Evolutionary conservation across 2,329 filamentous ascomycete species (phyloP), one percentile per base, ranked within the genome.

Genomic region (Curvularia verruculosa): DNA sequence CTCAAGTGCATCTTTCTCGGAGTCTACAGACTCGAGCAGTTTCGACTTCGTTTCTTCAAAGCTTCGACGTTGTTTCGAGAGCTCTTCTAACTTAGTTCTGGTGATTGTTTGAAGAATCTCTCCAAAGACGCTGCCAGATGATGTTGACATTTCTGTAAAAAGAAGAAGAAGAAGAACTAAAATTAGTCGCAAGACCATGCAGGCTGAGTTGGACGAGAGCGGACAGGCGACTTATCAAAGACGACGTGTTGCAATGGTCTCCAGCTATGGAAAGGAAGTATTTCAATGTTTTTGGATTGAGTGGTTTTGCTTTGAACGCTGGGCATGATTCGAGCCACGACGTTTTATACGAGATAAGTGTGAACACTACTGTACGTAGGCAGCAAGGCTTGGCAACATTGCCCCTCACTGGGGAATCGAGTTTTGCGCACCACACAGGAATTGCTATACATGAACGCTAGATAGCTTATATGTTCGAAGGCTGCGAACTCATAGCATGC

Each of bases 91-190:
- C 46, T 76, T 77, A 15, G 73, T 74, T 9, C 59, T 71, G 2
- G 73, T 77, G 56, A 77, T 75, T 8, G 70, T 69, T 23, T 73
- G 72, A 13, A 77, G 64, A 1, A 73, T 76, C 45, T 69, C 60
- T 4, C 72, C 75, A 49, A 74, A 75, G 0, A 76, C 68, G 45
- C 72, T 75, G 13, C 71, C 72, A 7, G 60, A 57, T 9, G 65
- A 63, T 29, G 64, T 64, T 5, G 60, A 50, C 68, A 72, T 73
- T n/a, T 1, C 24, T 4, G 23, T 13, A n/a, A 24, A n/a, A n/a
- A 26, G 13, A 3, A n/a, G n/a, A n/a, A n/a, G n/a, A n/a, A n/a
- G n/a, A n/a, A n/a, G n/a, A n/a, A n/a, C n/a, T n/a, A n/a, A 26
- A 43, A 26, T 12, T 10, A 26, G n/a, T 26, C 7, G 15, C 2